Base-by-base conservation (phyloP, 768 basidiomycete genomes). In the Russula sp. region DNA sequence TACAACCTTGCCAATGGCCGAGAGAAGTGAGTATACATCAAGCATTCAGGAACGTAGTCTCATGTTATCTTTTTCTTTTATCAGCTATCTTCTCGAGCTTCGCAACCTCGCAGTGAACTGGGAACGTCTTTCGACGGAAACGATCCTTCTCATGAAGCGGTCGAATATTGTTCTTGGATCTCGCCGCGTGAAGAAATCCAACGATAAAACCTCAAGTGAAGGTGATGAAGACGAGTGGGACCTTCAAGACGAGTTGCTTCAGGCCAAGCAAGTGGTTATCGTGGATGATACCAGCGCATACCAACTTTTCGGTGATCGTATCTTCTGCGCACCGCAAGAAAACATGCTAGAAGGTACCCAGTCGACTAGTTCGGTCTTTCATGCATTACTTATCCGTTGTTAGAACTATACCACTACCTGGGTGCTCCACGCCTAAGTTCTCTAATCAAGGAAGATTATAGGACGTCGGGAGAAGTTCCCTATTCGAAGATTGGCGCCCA, bases 261-360 rank as follows among this genome's bases (percentile, higher is more conserved):
- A 77, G 65, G 83, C 92, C 0, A 79, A 79, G 50, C 81, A 90
- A 70, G 85, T 94, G 10, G 83, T 92, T 28, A 83, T 97, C 52
- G 89, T 90, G 5, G 95, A 99, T 72, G 93, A 97, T 71, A 87
- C 86, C 10, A 89, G 90, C 56, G 79, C 87, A 5, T 84, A 88
- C 69, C 88, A 91, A 66, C 78, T 88, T 13, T 97, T 97, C 71
- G 86, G 87, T 6, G 85, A 87, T 51, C 80, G 81, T 2, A 77
- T 96, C 16, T 91, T 87, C 71, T 83, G 82, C 2, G 90, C 89
- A 13, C 90, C 92, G 0, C 91, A 96, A 74, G 95, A 98, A 72
- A 93, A 96, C 69, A 79, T 92, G 10, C 79, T 98, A 13, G 96
- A 98, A 84, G 82, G 87, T 91, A 59, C 71, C 54, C 34, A 14